Evolutionary conservation across 2,329 filamentous ascomycete genomes (phyloP), one percentile per base, ranked within the genome.

Genomic region (Talaromyces sp.): DNA sequence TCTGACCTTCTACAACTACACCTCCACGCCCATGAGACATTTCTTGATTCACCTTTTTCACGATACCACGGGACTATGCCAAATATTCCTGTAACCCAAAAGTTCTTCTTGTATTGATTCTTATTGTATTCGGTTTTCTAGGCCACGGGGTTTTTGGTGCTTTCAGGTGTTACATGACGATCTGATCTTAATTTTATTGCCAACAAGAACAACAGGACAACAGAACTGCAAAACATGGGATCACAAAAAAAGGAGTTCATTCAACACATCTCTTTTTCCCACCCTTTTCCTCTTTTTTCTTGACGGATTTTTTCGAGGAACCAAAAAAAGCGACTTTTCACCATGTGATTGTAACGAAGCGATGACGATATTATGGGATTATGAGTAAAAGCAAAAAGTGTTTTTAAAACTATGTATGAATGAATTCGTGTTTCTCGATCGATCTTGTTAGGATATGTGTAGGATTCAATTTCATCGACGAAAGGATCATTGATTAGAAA

Each of bases 281-380:
- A 17, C 11, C 28, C n/a, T 39, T 10, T 33, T 11, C 19, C 13
- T 25, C 6, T 19, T 15, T 57, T 57, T 19, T 13, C 4, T 57
- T 17, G 9, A 39, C 13, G 47, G 19, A 52, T n/a, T 7, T 47
- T 47, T 47, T 11, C 7, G 19, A 39, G 13, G 27, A 58, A 28
- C 9, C 44, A 7, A 49, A 53, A 47, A 36, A 36, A 36, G 36
- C 19, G 25, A 52, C 13, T 25, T 33, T 33, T 58, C 47, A 36
- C 27, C 51, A 44, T 54, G 49, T 52, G 36, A 55, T 59, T 59
- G 39, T 55, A 55, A 59, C 57, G 57, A 59, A 54, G 56, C 44
- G 32, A 58, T 44, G 56, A 58, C 56, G n/a, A 58, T 49, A 49
- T 52, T 28, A 58, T 44, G 56, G 56, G 56, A 52, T 25, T 33